A percentile compares a stretch with the other conserved stretches of the same genome.
Conservation (phyloP, 2,329 filamentous ascomycete genomes). For the Lasiodiplodia gonubiensis region DNA sequence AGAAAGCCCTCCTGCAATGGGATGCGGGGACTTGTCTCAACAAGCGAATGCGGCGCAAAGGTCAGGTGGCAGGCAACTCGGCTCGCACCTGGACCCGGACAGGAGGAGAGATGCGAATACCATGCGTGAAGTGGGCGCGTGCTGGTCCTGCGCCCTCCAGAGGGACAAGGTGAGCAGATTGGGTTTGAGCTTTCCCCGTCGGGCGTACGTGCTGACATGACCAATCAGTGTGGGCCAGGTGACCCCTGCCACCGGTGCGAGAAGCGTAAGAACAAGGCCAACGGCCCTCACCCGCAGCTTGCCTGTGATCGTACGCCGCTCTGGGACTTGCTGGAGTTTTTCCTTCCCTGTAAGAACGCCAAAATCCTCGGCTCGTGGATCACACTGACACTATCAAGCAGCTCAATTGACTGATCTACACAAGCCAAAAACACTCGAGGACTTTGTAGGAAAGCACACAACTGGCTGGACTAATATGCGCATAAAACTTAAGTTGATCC, state of each 20-base stretch:
- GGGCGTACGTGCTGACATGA: constrained; percentile 27
- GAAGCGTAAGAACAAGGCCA: constrained; percentile 46
- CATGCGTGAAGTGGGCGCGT: constrained; percentile 55
- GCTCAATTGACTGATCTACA: constrained; percentile 28
- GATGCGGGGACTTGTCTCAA: not conserved
- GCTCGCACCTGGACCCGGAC: constrained; percentile 44
- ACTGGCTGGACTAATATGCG: constrained; percentile 43
- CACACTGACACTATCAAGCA: constrained; percentile 28
- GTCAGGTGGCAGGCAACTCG: constrained; percentile 46
- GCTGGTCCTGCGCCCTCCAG: constrained; percentile 57
- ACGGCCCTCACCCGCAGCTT: constrained; percentile 49
- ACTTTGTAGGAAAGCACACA: constrained; percentile 48
- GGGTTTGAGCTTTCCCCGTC: not conserved
- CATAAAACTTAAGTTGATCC: constrained; percentile 51
- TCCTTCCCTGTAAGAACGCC: constrained; percentile 46
- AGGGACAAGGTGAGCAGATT: constrained; percentile 48
- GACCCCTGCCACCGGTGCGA: constrained; percentile 47
- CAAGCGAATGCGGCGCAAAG: constrained; percentile 32
- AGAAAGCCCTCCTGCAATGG: constrained; percentile 15
- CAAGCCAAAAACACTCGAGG: constrained; percentile 41
- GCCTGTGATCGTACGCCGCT: constrained; percentile 55
- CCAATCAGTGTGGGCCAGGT: constrained; percentile 45
- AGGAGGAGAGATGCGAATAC: constrained; percentile 50
- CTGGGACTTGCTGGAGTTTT: constrained; percentile 50
- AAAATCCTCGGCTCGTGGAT: not conserved